Evolutionary conservation across 2,329 filamentous ascomycete genomes (phyloP), one percentile per base, ranked within the genome.

Genomic region (Corniculantispora saksenae): DNA sequence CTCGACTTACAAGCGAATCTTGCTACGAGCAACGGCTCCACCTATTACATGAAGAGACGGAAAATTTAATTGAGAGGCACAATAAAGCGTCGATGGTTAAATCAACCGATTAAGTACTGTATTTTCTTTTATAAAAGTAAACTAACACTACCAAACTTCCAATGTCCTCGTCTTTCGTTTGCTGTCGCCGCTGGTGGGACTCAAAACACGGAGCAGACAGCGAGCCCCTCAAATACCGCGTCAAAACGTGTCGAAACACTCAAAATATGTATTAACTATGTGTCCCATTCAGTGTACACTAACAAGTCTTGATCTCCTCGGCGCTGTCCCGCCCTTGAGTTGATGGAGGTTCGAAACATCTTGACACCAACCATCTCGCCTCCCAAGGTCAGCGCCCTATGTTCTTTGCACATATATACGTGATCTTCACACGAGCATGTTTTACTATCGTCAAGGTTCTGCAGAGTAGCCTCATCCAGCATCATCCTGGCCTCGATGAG

Each of bases 401-500:
- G 51, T 9, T 55, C 23, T 12, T 19, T 32, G 27, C 51, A 57
- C 51, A 25, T 40, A 15, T 23, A 27, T 12, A 56, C 29, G 21
- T 48, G 17, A 2, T 15, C 19, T 6, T 45, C 43, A 5, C 51
- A 56, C 3, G 17, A 51, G 27, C 51, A 63, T 1, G 1, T 19
- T 8, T 19, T 21, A 15, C 6, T 17, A 13, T 35, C 8, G 5
- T 0, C 61, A 25, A 48, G 2, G 10, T 21, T 6, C 13, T 40
- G 32, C 32, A 32, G 32, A 5, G 32, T 32, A 10, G 5, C 8
- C n/a, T 56, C 51, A 10, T 48, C 51, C 2, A 48, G 15, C 17
- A 21, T 23, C 40, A 56, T 57, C 15, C 32, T 56, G 13, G 29
- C 38, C 51, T 63, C 59, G 35, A 54, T 62, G 35, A 45, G 17